Conservation (phyloP, 2,329 filamentous ascomycete species). For the Daldinia sp. region DNA sequence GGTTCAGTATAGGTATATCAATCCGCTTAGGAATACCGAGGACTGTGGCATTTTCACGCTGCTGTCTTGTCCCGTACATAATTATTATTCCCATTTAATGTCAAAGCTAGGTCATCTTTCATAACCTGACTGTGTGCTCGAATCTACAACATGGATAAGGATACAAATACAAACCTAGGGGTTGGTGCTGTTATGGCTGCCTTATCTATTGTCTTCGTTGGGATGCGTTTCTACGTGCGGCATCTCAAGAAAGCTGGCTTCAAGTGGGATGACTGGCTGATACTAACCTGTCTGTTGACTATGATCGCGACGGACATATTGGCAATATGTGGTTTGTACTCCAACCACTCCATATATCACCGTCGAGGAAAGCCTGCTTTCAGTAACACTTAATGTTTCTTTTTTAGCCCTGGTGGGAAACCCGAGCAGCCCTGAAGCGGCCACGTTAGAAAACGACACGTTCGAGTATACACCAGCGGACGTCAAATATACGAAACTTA, state of each 20-base stretch:
- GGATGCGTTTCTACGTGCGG: background rate
- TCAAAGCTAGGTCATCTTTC: too few species aligned
- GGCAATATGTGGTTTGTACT: background rate
- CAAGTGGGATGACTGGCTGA: background rate
- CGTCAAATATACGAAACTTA: slow-evolving; percentile 25
- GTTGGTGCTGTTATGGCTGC: background rate
- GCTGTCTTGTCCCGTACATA: too few species aligned
- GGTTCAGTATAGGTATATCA: too few species aligned
- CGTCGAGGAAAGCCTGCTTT: too few species aligned
- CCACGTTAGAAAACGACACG: background rate
- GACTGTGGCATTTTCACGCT: too few species aligned
- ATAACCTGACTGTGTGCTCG: too few species aligned
- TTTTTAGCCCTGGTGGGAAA: background rate
- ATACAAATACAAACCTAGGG: background rate
- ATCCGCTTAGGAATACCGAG: too few species aligned
- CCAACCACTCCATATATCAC: background rate
- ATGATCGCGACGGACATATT: background rate
- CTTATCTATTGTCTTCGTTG: background rate
- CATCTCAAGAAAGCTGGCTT: background rate
- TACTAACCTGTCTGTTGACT: background rate
- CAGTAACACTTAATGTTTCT: background rate
- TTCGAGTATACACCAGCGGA: slow-evolving; percentile 17
- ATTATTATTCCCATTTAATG: too few species aligned
- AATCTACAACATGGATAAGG: background rate
- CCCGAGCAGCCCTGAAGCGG: background rate